Conservation (phyloP, 2,329 filamentous ascomycete species). For the Ophiostoma populinum region DNA sequence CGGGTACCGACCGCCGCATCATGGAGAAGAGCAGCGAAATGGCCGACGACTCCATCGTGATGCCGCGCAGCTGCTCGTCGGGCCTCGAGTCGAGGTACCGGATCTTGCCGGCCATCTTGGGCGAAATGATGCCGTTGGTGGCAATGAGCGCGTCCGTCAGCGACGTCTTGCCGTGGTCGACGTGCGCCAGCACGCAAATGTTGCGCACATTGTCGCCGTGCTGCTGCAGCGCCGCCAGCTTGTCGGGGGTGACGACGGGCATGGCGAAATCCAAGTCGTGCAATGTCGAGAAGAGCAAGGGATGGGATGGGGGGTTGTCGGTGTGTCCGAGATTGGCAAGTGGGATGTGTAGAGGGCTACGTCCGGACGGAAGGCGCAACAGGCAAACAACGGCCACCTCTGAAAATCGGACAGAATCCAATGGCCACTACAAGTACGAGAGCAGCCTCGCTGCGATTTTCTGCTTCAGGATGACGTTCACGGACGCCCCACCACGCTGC, state of each 20-base stretch:
- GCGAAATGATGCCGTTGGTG: constrained; percentile 98
- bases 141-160: constrained; percentile 90
- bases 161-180: constrained; percentile 97
- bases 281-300: not conserved
- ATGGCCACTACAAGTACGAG: too few species aligned
- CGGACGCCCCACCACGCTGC: too few species aligned
- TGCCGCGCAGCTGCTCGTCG: constrained; percentile 87
- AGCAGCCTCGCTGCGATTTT: too few species aligned
- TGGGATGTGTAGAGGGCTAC: too few species aligned
- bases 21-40: constrained; percentile 95
- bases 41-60: constrained; percentile 99
- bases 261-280: too few species aligned
- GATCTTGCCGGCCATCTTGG: constrained; percentile 93
- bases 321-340: not conserved
- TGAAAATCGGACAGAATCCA: too few species aligned
- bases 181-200: constrained; percentile 93
- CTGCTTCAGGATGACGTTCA: too few species aligned
- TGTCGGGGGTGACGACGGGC: constrained; percentile 82
- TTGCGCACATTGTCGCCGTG: constrained; percentile 83
- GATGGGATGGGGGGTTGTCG: not conserved
- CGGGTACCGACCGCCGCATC: constrained; percentile 53
- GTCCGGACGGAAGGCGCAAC: too few species aligned
- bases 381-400: too few species aligned
- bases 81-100: constrained; percentile 91
- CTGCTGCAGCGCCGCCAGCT: constrained; percentile 77